These are phyloP conservation scores for Neonectria punicea DNA, from an alignment of 2,329 filamentous ascomycete genomes.

Conservation along the genomic window DNA sequence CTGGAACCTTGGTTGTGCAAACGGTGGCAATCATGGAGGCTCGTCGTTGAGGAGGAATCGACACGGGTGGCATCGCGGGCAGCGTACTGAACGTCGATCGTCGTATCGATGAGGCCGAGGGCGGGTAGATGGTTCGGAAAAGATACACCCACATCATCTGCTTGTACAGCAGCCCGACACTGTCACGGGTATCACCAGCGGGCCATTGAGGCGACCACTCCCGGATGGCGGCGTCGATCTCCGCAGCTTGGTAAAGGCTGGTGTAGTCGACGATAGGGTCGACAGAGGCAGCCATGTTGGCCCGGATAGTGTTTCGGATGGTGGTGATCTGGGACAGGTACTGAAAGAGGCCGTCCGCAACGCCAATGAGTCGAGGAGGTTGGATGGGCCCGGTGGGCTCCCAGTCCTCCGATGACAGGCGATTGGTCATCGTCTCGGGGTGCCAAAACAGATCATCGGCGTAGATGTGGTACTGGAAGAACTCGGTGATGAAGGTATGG, in stretches of 20 bases:
- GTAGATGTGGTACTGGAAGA: conserved; percentile 85
- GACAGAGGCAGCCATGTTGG: conserved; percentile 68
- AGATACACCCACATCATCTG: conserved; percentile 75
- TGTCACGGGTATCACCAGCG: conserved; percentile 64
- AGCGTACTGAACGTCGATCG: conserved; percentile 46
- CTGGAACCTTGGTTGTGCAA: conserved; percentile 34
- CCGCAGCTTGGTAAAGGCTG: conserved; percentile 76
- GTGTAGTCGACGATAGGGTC: conserved; percentile 79
- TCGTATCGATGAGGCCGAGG: conserved; percentile 47
- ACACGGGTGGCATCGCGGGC: conserved; percentile 32
- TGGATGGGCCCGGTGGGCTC: conserved; percentile 54
- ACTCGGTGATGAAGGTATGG: conserved; percentile 72
- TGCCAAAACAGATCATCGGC: conserved; percentile 70
- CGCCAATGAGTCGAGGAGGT: conserved; percentile 74
- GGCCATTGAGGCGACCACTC: conserved; percentile 77
- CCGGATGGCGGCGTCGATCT: conserved; percentile 79
- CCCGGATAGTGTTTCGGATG: conserved; percentile 78
- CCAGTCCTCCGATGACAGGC: conserved; percentile 58
- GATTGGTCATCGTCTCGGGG: conserved; percentile 50
- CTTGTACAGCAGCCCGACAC: conserved; percentile 69
- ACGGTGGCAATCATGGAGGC: conserved; percentile 51
- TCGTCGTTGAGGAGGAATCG: conserved; percentile 42
- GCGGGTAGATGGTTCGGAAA: conserved; percentile 69
- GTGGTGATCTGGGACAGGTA: conserved; percentile 83
- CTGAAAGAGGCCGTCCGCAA: conserved; percentile 83